Evolutionary conservation across 768 basidiomycete genomes (phyloP), one percentile per base, ranked within the genome.

Genomic region (Mycena maculata): DNA sequence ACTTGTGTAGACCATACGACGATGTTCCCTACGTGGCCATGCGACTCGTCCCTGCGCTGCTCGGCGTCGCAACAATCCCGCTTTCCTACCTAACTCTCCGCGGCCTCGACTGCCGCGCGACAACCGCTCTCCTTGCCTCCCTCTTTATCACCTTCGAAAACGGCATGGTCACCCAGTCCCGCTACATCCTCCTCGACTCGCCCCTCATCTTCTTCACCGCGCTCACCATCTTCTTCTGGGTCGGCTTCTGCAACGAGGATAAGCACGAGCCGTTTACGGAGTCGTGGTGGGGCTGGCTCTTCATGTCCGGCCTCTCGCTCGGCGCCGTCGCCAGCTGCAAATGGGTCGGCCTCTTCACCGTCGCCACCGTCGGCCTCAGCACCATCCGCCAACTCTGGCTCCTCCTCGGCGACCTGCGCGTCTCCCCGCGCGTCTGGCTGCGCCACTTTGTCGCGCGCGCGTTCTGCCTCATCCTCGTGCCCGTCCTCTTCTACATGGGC

Each of bases 141-240:
- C 84, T 96, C 67, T 91, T 99, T 79, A 84, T 99, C 81, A 95
- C 92, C 1, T 99, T 99, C 79, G 98, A 99, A 81, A 99, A 99
- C 76, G 96, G 93, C 16, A 83, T 99, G 70, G 84, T 97, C 77
- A 98, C 97, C 15, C 98, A 99, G 77, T 98, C 96, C 4, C 90
- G 98, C 15, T 90, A 95, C 74, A 98, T 99, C 78, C 92, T 99
- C 50, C 92, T 99, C 76, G 98, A 99, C 79, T 96, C 96, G 18
- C 96, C 96, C n/a, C 87, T 99, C 70, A 87, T 99, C 73, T 99
- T 99, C 85, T 99, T 99, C 84, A 98, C 96, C 25, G 94, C 94
- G 0, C 88, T 98, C 31, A 92, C 95, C 3, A 82, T 86, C 53
- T 95, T 96, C 78, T 79, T 93, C 60, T 99, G 96, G 91, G 86